Base-by-base conservation (phyloP, 2,329 filamentous ascomycete genomes). In the Aureobasidium sp. region DNA sequence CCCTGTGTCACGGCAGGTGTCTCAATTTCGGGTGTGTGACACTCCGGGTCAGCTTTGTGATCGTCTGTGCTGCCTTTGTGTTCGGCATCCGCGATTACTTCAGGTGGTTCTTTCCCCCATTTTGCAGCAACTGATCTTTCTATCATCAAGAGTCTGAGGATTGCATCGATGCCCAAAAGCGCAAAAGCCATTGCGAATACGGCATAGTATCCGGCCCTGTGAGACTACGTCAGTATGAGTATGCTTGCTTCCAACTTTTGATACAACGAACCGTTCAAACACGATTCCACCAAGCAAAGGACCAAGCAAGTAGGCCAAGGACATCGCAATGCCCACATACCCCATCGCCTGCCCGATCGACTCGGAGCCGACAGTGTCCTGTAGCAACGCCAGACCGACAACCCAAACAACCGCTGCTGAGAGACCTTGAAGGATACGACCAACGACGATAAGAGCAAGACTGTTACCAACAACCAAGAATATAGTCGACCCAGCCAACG, bases 401-500 rank as follows among this genome's bases (percentile, higher is more conserved):
- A 85, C 86, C 87, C 88, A 91, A 7, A 91, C 88, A 2, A 91
- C 81, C 1, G 86, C 85, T 1, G 87, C 87, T 36, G 84, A 86
- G 5, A 84, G 71, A 0, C 89, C 88, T 69, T 91, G 88, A 21
- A 91, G 75, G 4, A 90, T 63, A 27, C 89, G 78, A 1, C 86
- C 89, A 0, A 83, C 74, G 13, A 89, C 74, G 37, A 90, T 77
- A 0, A 90, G 70, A 0, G 77, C 81, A 57, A 89, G 81, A 15
- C 78, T 81, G 32, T 78, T 81, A 3, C 87, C 87, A 5, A 90
- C 74, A 65, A 86, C 88, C 1, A 91, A 76, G 67, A 91, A 71
- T 0, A 86, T 74, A 0, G 88, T 91, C 2, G 86, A 79, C 0
- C 78, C 86, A 0, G 80, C 78, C 3, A 91, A 74, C 0, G 85